Conservation (phyloP, 768 basidiomycete genomes). For the Leccinum barrowsii region DNA sequence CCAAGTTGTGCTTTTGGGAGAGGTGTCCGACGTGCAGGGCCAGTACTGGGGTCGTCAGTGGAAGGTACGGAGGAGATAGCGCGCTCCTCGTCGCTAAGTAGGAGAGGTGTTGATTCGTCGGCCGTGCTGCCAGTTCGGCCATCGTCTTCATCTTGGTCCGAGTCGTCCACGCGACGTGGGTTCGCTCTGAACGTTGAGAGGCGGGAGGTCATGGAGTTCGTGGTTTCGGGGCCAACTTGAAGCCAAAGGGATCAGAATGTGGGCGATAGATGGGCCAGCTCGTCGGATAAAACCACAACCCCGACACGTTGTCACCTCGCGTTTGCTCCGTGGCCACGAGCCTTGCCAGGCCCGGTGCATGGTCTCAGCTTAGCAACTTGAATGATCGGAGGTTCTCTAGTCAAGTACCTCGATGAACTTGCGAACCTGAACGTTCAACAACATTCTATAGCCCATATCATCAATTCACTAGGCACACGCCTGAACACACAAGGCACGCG, state of each 20-base stretch:
- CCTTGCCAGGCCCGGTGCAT: too few relatives aligned
- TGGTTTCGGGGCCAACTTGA: background rate
- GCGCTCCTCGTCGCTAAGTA: constrained; percentile 10
- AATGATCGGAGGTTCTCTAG: too few relatives aligned
- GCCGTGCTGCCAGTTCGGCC: background rate
- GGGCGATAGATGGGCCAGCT: background rate
- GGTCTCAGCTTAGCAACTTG: background rate
- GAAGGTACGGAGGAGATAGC: background rate
- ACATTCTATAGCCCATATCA: too few relatives aligned
- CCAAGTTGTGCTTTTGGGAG: constrained; percentile 46
- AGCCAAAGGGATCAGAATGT: background rate
- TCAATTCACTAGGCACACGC: too few relatives aligned
- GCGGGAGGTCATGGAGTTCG: background rate
- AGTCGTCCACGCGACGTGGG: background rate
- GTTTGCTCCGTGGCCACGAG: background rate
- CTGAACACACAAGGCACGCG: too few relatives aligned
- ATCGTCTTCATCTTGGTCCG: background rate
- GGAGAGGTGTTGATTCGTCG: constrained; percentile 16
- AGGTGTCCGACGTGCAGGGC: constrained; percentile 15
- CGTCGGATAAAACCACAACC: background rate
- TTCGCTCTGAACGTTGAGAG: background rate
- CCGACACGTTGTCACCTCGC: background rate
- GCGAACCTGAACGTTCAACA: too few relatives aligned
- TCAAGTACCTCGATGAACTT: too few relatives aligned
- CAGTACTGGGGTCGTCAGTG: background rate